phyloP scores from a whole-genome alignment of 345 rosid genomes.

The Euphorbia lathyris region DNA sequence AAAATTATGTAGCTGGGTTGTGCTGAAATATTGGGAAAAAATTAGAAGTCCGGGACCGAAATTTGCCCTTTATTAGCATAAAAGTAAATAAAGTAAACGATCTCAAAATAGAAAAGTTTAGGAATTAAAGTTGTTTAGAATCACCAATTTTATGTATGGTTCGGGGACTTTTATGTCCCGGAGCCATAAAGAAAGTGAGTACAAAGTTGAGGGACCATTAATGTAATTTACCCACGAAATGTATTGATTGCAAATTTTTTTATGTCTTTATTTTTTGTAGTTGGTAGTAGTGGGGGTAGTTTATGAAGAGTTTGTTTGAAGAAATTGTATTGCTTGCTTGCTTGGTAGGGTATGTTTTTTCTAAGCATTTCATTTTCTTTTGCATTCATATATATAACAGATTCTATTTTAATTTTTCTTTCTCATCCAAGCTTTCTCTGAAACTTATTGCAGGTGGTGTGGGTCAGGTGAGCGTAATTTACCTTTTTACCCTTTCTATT shows the following conservation, averaged over 20 bases:
- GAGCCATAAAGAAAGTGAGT: too few species aligned
- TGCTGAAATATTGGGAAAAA: conserved; percentile 8
- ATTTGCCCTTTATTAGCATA: too few species aligned
- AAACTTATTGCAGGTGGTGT: conserved; percentile 42
- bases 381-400: conserved; percentile 32
- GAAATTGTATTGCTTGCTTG: conserved; percentile 47
- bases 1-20: conserved; percentile 5
- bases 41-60: too few species aligned
- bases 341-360: conserved; percentile 41
- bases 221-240: conserved; percentile 4
- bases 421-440: conserved; percentile 35
- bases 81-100: too few species aligned
- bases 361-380: conserved; percentile 11
- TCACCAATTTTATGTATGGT: too few species aligned
- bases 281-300: conserved; percentile 92
- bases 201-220: too few species aligned
- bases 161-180: too few species aligned
- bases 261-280: conserved; percentile 30
- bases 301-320: conserved; percentile 84
- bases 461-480: conserved; percentile 41
- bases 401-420: conserved; percentile 29
- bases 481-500: conserved; percentile 17
- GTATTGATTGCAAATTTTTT: conserved; percentile 31
- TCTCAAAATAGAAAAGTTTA: too few species aligned
- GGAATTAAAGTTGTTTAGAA: too few species aligned